Evolutionary conservation across 1,139 yeast species (phyloP).

Genomic region (Candida gigantensis): DNA sequence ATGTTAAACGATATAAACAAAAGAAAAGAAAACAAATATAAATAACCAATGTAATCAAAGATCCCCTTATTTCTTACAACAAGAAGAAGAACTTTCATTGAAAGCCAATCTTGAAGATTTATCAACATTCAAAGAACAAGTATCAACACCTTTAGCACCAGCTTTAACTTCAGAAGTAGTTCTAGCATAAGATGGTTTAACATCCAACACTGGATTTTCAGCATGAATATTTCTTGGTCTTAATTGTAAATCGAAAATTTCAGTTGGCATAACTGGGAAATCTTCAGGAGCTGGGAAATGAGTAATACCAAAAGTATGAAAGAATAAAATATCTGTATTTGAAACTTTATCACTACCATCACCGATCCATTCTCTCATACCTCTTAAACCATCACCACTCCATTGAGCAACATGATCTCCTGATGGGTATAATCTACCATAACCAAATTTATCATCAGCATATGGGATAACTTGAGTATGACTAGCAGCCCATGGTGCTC

Average conservation of each 20-base stretch:
- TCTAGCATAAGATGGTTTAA: slow-evolving; percentile 67
- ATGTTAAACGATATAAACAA: too few species aligned
- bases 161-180: slow-evolving; percentile 60
- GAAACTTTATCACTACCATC: slow-evolving; percentile 63
- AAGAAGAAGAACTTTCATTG: slow-evolving; percentile 8
- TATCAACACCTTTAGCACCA: slow-evolving; percentile 34
- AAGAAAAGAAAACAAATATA: too few species aligned
- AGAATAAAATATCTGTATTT: slow-evolving; percentile 68
- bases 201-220: slow-evolving; percentile 75
- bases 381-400: slow-evolving; percentile 71
- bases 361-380: slow-evolving; percentile 74
- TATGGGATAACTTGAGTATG: slow-evolving; percentile 71
- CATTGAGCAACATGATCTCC: slow-evolving; percentile 81
- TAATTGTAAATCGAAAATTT: slow-evolving; percentile 69
- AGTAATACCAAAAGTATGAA: slow-evolving; percentile 82
- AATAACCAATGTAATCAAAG: too few species aligned
- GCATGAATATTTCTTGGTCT: slow-evolving; percentile 79
- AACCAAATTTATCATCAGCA: slow-evolving; percentile 50
- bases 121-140: slow-evolving; percentile 41
- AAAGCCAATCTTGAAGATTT: slow-evolving; percentile 45
- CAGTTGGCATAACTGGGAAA: slow-evolving; percentile 89
- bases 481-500: slow-evolving; percentile 80
- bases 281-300: slow-evolving; percentile 90
- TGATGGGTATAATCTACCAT: slow-evolving; percentile 71
- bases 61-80: slow-evolving; percentile 23